Evolutionary conservation across 2,329 filamentous ascomycete species (phyloP).

Genomic region (Aurifilum marmelostoma): DNA sequence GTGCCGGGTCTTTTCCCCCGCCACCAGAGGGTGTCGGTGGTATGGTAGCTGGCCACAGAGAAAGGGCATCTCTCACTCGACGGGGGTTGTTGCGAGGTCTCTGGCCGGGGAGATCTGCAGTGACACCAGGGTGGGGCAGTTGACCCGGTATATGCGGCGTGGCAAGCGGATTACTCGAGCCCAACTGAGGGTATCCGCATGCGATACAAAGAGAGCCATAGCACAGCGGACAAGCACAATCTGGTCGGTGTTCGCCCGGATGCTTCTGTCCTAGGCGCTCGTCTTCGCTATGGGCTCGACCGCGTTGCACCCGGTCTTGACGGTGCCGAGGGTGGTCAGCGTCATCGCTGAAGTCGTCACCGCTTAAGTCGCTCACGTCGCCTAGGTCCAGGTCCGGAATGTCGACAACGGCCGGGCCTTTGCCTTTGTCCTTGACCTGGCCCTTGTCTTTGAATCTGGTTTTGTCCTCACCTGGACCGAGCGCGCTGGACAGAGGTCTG

Average conservation of each 20-base stretch:
- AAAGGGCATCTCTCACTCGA: constrained; percentile 24
- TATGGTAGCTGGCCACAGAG: constrained; percentile 20
- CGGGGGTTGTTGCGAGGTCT: constrained; percentile 23
- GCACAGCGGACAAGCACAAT: constrained; percentile 49
- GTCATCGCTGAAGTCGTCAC: constrained; percentile 37
- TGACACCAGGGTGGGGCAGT: constrained; percentile 29
- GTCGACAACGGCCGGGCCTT: constrained; percentile 37
- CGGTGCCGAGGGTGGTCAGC: constrained; percentile 40
- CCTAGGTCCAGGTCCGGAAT: constrained; percentile 44
- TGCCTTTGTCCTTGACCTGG: constrained; percentile 48
- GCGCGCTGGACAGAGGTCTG: constrained; percentile 45
- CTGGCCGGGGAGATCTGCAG: constrained; percentile 27
- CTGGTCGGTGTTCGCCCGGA: constrained; percentile 48
- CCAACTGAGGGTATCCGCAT: constrained; percentile 41
- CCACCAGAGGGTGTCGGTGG: constrained; percentile 23
- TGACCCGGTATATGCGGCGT: constrained; percentile 30
- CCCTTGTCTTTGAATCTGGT: constrained; percentile 42
- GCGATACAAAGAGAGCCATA: constrained; percentile 46
- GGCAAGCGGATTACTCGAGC: neutral
- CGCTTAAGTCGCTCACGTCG: too few species aligned
- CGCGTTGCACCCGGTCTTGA: constrained; percentile 40
- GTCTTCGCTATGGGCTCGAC: constrained; percentile 42
- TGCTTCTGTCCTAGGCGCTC: constrained; percentile 48
- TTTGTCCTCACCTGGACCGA: constrained; percentile 45
- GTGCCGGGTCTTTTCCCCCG: constrained; percentile 34